Evolutionary conservation across 2,329 filamentous ascomycete genomes (phyloP).

Genomic region (Trichoderma lentiforme): DNA sequence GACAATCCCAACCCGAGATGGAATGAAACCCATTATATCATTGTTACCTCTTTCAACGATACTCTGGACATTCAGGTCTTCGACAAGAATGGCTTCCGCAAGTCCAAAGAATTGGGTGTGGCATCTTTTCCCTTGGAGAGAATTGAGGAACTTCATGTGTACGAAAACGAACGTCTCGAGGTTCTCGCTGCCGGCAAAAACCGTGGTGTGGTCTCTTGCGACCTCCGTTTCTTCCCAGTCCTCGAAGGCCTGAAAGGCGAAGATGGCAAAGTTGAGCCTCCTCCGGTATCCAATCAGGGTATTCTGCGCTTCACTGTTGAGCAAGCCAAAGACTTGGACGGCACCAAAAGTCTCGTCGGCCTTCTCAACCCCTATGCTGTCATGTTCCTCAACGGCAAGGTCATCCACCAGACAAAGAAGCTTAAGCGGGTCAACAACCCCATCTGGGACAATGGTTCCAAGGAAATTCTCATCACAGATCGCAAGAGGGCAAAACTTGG

Average conservation of each 20-base stretch:
- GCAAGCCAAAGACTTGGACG: slow-evolving; percentile 93
- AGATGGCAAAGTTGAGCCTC: slow-evolving; percentile 74
- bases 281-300: slow-evolving; percentile 87
- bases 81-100: slow-evolving; percentile 93
- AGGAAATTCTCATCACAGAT: slow-evolving; percentile 94
- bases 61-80: slow-evolving; percentile 79
- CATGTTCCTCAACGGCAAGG: slow-evolving; percentile 86
- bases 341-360: slow-evolving; percentile 86
- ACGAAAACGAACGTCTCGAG: slow-evolving; percentile 83
- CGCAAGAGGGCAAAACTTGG: slow-evolving; percentile 86
- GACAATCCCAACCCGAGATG: slow-evolving; percentile 85
- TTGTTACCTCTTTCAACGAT: slow-evolving; percentile 88
- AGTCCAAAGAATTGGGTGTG: slow-evolving; percentile 90
- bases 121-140: slow-evolving; percentile 83
- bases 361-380: slow-evolving; percentile 87
- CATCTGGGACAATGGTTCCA: slow-evolving; percentile 88
- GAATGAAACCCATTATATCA: slow-evolving; percentile 96
- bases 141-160: slow-evolving; percentile 70
- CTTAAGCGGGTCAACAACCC: slow-evolving; percentile 97
- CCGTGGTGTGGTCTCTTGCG: slow-evolving; percentile 73
- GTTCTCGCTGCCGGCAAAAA: slow-evolving; percentile 80
- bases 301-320: slow-evolving; percentile 91
- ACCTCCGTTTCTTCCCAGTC: slow-evolving; percentile 94
- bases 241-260: slow-evolving; percentile 67
- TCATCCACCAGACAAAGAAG: slow-evolving; percentile 84